Base-by-base conservation (phyloP, 495 filamentous ascomycete species). In the Penicillium bovifimosum region DNA sequence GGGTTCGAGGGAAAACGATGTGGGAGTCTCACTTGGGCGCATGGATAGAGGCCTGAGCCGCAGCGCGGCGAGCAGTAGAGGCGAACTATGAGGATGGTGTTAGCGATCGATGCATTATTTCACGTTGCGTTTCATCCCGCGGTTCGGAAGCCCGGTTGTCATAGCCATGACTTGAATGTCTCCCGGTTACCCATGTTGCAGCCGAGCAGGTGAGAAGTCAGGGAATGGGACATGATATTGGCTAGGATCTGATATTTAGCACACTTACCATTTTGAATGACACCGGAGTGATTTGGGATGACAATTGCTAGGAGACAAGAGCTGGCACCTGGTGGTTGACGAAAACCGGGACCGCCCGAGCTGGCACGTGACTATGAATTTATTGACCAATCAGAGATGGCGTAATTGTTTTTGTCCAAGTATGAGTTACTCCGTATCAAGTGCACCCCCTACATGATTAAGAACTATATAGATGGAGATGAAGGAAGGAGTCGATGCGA, bases 61-160 rank as follows among this genome's bases (percentile, higher is more conserved):
- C 69, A 53, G 73, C 67, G 47, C 71, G 72, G 64, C 69, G 69
- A 58, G 73, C 66, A 46, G 72, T 69, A 47, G 71, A 64, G 59
- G 68, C 63, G 66, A 75, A 75, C 70, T 74, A 53, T 52, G 33
- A 26, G 28, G 20, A 16, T 20, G 9, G 8, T 17, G 50, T 71
- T 66, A 71, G 67, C 59, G 51, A 57, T 55, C 47, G 46, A 52
- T 55, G 9, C 13, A 10, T 11, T 18, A 7, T 36, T 29, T 38
- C 26, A 7, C 26, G 29, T 44, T 31, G 42, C 36, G 50, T 50
- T 33, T 54, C 33, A 50, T 59, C 35, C 53, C 42, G 41, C 27
- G 46, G 50, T n/a, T 53, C 41, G 44, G 41, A 29, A 38, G 46
- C 16, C 38, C 42, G 46, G 46, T 20, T 42, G 42, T 33, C 14